phyloP scores from a whole-genome alignment of 1,139 yeast species.

The Diutina ranongensis region DNA sequence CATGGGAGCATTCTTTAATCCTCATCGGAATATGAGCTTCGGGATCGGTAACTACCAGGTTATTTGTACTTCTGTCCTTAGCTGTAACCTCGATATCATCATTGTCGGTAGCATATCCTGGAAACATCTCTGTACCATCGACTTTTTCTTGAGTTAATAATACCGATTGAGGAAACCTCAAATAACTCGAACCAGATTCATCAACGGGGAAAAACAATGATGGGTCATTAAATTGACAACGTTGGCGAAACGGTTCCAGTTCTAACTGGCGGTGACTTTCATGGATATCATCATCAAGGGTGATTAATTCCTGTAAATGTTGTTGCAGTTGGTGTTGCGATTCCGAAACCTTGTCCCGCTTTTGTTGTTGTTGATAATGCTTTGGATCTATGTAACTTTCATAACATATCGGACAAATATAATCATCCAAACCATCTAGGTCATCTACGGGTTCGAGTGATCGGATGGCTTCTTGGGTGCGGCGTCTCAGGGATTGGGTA shows the following conservation, averaged over 20 bases:
- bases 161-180: conserved; percentile 24
- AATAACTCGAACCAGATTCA: conserved; percentile 18
- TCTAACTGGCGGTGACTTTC: conserved; percentile 4
- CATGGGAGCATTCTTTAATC: conserved; percentile 32
- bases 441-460: conserved; percentile 20
- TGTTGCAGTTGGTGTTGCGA: background rate
- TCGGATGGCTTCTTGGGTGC: conserved; percentile 31
- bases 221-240: conserved; percentile 24
- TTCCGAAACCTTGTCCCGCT: background rate
- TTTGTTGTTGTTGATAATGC: background rate
- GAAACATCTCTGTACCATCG: conserved; percentile 21
- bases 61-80: no score
- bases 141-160: conserved; percentile 16
- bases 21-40: conserved; percentile 29
- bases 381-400: conserved; percentile 15
- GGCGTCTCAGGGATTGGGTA: conserved; percentile 21
- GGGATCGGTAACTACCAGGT: conserved; percentile 9
- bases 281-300: background rate
- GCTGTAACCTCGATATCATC: no score
- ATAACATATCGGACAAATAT: conserved; percentile 34
- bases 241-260: conserved; percentile 7
- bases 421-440: conserved; percentile 12
- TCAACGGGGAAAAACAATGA: conserved; percentile 29
- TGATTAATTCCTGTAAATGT: background rate
- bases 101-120: conserved; percentile 13